Base-by-base conservation (phyloP, 345 rosid genomes). In the Syzygium oleosum region DNA sequence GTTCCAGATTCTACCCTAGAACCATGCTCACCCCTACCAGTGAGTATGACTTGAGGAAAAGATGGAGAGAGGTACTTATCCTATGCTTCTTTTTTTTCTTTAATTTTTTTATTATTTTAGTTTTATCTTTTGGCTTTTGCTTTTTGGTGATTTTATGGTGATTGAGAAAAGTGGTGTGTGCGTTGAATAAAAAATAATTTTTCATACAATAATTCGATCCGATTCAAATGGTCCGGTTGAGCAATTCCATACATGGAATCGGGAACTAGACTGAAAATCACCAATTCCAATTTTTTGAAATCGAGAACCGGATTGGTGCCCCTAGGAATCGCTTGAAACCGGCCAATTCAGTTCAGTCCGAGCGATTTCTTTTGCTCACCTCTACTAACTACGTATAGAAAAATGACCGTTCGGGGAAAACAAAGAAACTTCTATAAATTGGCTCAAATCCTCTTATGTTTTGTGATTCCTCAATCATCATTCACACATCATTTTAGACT, bases 11-110 rank as follows among this genome's bases (percentile, higher is more conserved):
- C 1, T 43, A 43, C 7, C 46, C 4, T 43, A 7, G 7, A 43
- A 43, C 7, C 46, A 43, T 43, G 46, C 46, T 43, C 46, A 43
- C 1, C 46, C 46, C 46, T 43, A 43, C 46, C 5, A 43, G 46
- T 43, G 1, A 58, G 88, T 43, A 88, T 79, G 86, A 88, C 86
- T 88, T 85, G 55, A 84, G 68, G 85, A 90, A 88, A 52, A 85
- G 53, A 87, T 19, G 51, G 85, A 51, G 84, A 46, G 89, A 84
- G 46, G 52, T 52, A 51, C 49, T 12, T 85, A 68, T 84, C 56
- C 43, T 13, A 12, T 63, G 41, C 27, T 88, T 85, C 68, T 34
- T 29, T 22, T 25, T 9, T 56, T 21, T 34, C 31, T 49, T 73
- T 38, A 73, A 38, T 25, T 10, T 29, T 16, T 21, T 84, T n/a